These are phyloP conservation scores for Hippophae tibetana DNA, from an alignment of 306 rosid species.

Conservation along the genomic window DNA sequence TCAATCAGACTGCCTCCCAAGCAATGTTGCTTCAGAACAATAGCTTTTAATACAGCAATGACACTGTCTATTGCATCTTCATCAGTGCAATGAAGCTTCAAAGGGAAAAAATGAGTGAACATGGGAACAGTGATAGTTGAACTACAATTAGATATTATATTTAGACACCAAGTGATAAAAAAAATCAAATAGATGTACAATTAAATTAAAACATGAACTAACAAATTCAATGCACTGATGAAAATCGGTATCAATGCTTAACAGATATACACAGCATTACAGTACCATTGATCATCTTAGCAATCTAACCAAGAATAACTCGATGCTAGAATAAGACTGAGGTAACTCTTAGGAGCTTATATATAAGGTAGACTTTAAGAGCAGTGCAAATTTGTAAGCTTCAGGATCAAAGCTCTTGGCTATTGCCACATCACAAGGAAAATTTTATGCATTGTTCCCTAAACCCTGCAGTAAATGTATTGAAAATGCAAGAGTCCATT, in stretches of 20 bases:
- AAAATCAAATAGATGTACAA: not conserved
- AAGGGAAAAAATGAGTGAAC: constrained; percentile 11
- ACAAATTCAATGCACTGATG: not conserved
- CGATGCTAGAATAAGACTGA: too few relatives aligned
- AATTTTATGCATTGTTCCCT: too few relatives aligned
- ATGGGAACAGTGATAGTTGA: constrained; percentile 5
- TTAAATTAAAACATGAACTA: not conserved
- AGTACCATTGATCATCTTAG: not conserved
- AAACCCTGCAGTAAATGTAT: too few relatives aligned
- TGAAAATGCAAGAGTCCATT: too few relatives aligned
- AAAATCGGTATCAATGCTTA: not conserved
- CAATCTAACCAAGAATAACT: not conserved
- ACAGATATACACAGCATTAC: not conserved
- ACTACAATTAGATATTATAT: too few relatives aligned
- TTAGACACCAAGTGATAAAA: too few relatives aligned
- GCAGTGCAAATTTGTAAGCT: too few relatives aligned
- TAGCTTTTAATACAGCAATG: constrained; percentile 62
- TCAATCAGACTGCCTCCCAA: constrained; percentile 40
- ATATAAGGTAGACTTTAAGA: too few relatives aligned
- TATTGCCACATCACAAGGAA: too few relatives aligned
- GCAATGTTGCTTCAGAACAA: constrained; percentile 49
- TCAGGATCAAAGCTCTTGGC: too few relatives aligned
- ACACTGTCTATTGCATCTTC: constrained; percentile 59
- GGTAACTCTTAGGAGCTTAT: too few relatives aligned
- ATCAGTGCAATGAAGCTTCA: constrained; percentile 62